Evolutionary conservation across 2,329 filamentous ascomycete genomes (phyloP), one percentile per base, ranked within the genome.

Genomic region (Botrytis galanthina): DNA sequence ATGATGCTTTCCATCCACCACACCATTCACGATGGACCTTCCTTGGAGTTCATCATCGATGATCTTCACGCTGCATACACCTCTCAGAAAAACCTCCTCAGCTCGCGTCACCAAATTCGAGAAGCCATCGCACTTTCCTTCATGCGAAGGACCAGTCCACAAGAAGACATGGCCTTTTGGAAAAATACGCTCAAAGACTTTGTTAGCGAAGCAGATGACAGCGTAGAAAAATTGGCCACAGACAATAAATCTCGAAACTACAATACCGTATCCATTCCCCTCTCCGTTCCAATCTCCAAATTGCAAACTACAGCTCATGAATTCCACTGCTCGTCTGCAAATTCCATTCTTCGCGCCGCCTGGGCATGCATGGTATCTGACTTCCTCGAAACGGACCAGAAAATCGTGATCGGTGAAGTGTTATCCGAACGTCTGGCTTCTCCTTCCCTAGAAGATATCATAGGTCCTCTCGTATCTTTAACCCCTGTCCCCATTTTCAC

Each of bases 1-100:
- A 69, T 69, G 67, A 69, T 69, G 67, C 35, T 69, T 42, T 69
- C 67, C 4, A 54, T 59, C 14, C 67, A 69, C 12, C 67, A 69
- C n/a, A 22, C 51, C 10, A 42, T 69, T 7, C 67, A 69, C 18
- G 67, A 69, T 39, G 67, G 67, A 20, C 32, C 46, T 22, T 69
- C 67, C 9, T 39, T 69, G 4, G 42, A 59, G 8, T 57, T 42
- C 5, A 69, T 69, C 26, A 57, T 57, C 8, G 67, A 54, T 18
- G 66, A 69, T 32, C 51, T 69, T 59, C 67, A 57, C 5, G 26
- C 37, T 42, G 51, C 51, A 22, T 69, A 69, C 32, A 6, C 8
- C 37, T 35, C 26, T 20, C 29, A 69, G 32, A 37, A 16, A 29
- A 26, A 26, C 9, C 67, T 29, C 22, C 5, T 9, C 10, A 26